Conservation (phyloP, 331 rosid genomes). For the Saraca asoca region DNA sequence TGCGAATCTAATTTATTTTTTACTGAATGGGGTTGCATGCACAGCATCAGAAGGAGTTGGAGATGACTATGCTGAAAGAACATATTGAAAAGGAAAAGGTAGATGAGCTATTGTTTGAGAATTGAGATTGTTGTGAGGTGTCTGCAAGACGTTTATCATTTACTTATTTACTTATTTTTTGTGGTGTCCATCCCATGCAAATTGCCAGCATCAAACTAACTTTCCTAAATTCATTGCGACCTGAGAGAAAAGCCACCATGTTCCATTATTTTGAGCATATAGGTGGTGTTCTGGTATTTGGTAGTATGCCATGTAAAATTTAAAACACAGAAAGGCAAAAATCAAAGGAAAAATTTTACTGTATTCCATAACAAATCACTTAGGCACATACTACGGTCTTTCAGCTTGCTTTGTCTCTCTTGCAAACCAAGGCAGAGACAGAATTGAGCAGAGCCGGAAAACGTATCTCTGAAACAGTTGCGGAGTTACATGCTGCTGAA, state of each 20-base stretch:
- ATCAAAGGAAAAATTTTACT: not conserved
- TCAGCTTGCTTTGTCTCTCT: slow-evolving; percentile 70
- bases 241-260: not conserved
- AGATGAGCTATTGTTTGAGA: slow-evolving; percentile 35
- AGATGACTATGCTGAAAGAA: slow-evolving; percentile 69
- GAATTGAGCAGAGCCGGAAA: slow-evolving; percentile 72
- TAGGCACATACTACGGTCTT: slow-evolving; percentile 34
- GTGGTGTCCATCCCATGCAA: not conserved
- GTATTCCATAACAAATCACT: slow-evolving; percentile 13
- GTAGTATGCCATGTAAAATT: not conserved
- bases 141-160: slow-evolving; percentile 1
- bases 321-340: not conserved
- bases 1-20: slow-evolving; percentile 32
- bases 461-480: slow-evolving; percentile 68
- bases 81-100: slow-evolving; percentile 87
- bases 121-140: slow-evolving; percentile 10
- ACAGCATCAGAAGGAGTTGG: slow-evolving; percentile 86
- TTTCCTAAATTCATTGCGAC: slow-evolving; percentile 5
- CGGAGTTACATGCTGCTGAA: slow-evolving; percentile 72
- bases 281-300: not conserved
- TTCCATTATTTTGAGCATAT: not conserved
- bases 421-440: slow-evolving; percentile 79
- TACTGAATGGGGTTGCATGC: slow-evolving; percentile 30
- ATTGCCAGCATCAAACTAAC: not conserved
- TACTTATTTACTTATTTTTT: slow-evolving; percentile 14